Conservation (phyloP, 2,329 filamentous ascomycete species). For the Penicillium sp. region DNA sequence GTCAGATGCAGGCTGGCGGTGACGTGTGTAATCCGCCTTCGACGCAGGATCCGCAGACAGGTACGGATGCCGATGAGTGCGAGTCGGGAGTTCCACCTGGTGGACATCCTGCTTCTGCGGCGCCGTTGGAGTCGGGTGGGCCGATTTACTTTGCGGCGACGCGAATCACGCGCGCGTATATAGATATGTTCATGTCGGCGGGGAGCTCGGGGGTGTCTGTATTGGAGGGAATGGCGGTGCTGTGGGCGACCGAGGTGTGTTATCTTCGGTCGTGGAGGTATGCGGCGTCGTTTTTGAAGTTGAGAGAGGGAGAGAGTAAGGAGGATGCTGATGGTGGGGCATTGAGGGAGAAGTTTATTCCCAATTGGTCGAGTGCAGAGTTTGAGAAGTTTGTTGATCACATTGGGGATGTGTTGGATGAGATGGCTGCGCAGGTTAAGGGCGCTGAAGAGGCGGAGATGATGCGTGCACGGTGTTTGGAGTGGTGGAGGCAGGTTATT, state of each 20-base stretch:
- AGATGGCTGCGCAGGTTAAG: slow-evolving; percentile 47
- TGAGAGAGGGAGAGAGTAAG: slow-evolving; percentile 15
- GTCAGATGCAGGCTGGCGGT: slow-evolving; percentile 18
- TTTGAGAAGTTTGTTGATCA: slow-evolving; percentile 60
- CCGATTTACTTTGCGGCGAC: slow-evolving; percentile 35
- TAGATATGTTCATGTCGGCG: slow-evolving; percentile 60
- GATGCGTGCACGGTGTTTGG: slow-evolving; percentile 44
- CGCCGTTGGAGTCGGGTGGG: slow-evolving; percentile 7
- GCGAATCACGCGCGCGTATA: slow-evolving; percentile 53
- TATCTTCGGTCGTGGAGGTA: slow-evolving; percentile 61
- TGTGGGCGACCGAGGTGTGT: slow-evolving; percentile 72
- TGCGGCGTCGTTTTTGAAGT: slow-evolving; percentile 36
- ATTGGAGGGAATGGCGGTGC: slow-evolving; percentile 68
- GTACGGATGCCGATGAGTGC: not conserved
- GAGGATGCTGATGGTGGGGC: slow-evolving; percentile 64
- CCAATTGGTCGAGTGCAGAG: slow-evolving; percentile 64
- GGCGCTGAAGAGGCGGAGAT: slow-evolving; percentile 37
- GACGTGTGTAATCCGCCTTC: slow-evolving; percentile 11
- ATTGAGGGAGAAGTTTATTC: slow-evolving; percentile 63
- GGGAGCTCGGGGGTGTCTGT: slow-evolving; percentile 52
- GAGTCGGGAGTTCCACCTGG: slow-evolving; percentile 3
- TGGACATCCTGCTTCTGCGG: not conserved
- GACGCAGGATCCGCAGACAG: not conserved
- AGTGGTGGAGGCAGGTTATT: slow-evolving; percentile 52
- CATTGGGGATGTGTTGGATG: slow-evolving; percentile 57